Evolutionary conservation across 768 basidiomycete genomes (phyloP), one percentile per base, ranked within the genome.

Genomic region (Mycena pura): DNA sequence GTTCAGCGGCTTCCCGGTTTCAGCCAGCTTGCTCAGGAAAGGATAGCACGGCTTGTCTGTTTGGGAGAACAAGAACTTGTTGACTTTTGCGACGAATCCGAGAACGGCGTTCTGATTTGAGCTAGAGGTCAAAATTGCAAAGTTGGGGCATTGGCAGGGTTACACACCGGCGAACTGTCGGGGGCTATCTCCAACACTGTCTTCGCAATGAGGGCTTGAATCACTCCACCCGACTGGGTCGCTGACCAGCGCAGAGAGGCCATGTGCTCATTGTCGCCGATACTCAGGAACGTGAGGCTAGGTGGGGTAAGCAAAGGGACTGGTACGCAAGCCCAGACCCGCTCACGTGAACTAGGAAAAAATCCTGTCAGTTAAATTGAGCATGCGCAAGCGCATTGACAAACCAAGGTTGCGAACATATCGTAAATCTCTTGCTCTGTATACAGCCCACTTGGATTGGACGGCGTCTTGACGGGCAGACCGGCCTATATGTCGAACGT

Each of bases 351-450:
- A 61, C 60, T 61, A 22, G 1, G 19, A 27, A 0, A 9, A 15
- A 6, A 51, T 17, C 8, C 14, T 6, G 21, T 39, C 15, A 39
- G 55, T 3, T 47, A 4, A 38, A 17, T 31, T 8, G 21, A 21
- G 31, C 6, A 46, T 3, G 17, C 2, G 3, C 8, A 10, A 49
- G 11, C 24, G 41, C 19, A 19, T 10, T 15, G 28, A 49, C 56
- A 17, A 24, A 70, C 68, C 62, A 74, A 43, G 19, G 60, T 65
- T 2, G 69, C 41, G 39, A 79, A 73, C 75, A 77, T 78, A 39
- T 77, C 75, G 62, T 78, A 79, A 13, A 80, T 67, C 66, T 82
- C 77, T 44, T 77, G 76, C 53, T 74, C 77, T 0, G 78, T 80
- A 66, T 74, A 76, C 29, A 76, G 28, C 1, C 79, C 81, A 3